Percentiles rank a stretch among this genome's conserved stretches.
Conservation (phyloP, 331 rosid genomes). For the Spiraea crenata region DNA sequence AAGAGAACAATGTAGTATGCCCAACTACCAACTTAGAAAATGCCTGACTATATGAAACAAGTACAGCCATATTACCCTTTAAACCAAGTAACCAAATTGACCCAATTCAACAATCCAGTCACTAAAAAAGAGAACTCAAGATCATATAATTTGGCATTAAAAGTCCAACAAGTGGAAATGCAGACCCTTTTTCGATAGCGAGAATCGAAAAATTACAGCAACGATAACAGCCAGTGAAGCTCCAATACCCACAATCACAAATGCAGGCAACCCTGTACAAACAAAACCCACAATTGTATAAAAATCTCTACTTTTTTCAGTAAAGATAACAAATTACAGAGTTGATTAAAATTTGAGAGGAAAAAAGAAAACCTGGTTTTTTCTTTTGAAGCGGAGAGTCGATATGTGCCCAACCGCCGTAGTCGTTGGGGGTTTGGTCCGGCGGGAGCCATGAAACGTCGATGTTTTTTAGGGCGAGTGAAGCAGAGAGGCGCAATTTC, state of each 20-base stretch:
- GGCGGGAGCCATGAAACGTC: constrained; percentile 49
- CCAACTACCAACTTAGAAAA: constrained; percentile 6
- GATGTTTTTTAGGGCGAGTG: constrained; percentile 37
- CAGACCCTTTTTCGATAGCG: constrained; percentile 49
- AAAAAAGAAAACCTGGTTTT: constrained; percentile 25
- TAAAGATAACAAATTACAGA: not conserved
- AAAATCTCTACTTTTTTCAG: not conserved
- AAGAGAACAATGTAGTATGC: constrained; percentile 5
- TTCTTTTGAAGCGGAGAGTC: constrained; percentile 36
- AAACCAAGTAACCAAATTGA: not conserved
- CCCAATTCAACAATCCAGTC: not conserved
- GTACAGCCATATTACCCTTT: no score
- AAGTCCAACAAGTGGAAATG: not conserved
- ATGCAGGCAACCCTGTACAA: constrained; percentile 43
- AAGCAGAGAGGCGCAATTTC: constrained; percentile 40
- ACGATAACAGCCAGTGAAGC: constrained; percentile 54
- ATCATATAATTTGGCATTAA: not conserved
- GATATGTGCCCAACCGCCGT: constrained; percentile 67
- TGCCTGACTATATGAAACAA: not conserved
- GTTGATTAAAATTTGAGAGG: not conserved
- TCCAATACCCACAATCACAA: constrained; percentile 44
- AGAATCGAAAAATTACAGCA: constrained; percentile 48
- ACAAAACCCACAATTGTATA: not conserved
- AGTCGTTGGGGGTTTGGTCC: constrained; percentile 26
- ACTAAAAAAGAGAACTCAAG: not conserved